These are phyloP conservation scores for Leccinum imitatum DNA, from an alignment of 768 basidiomycete genomes.

Conservation along the genomic window DNA sequence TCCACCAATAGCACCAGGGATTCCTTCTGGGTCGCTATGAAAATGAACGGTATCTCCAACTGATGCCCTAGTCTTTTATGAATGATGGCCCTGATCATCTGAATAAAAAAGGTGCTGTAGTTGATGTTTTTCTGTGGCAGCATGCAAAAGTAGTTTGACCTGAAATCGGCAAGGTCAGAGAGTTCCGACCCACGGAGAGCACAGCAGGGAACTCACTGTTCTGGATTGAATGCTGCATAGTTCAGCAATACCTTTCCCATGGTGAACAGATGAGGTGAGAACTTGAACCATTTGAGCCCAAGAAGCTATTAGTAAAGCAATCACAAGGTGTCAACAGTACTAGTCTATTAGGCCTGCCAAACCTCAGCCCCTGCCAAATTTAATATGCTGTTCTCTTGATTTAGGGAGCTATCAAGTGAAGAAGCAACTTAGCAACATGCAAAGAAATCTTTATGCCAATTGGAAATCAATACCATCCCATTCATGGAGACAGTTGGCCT, in stretches of 20 bases:
- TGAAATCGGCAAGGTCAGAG: background rate
- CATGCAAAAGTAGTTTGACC: background rate
- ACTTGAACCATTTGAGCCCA: too few relatives aligned
- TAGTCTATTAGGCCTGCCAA: too few relatives aligned
- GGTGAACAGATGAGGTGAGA: background rate
- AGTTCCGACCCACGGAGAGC: background rate
- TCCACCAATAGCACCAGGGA: background rate
- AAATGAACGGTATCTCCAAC: background rate
- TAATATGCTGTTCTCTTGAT: too few relatives aligned
- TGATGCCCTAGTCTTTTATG: background rate
- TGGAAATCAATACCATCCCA: too few relatives aligned
- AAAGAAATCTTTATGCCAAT: too few relatives aligned
- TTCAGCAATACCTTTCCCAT: constrained; percentile 6
- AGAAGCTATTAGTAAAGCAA: too few relatives aligned
- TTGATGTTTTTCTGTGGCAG: background rate
- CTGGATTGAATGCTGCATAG: background rate
- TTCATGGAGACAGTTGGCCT: too few relatives aligned
- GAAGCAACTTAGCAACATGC: too few relatives aligned
- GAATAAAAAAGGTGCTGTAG: background rate
- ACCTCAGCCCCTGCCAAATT: too few relatives aligned
- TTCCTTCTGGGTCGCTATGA: background rate
- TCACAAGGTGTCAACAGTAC: too few relatives aligned
- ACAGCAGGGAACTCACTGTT: background rate
- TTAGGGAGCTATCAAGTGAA: too few relatives aligned
- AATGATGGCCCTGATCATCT: constrained; percentile 9